Conservation (phyloP, 2,329 filamentous ascomycete genomes). For the Fusarium verrucosum region DNA sequence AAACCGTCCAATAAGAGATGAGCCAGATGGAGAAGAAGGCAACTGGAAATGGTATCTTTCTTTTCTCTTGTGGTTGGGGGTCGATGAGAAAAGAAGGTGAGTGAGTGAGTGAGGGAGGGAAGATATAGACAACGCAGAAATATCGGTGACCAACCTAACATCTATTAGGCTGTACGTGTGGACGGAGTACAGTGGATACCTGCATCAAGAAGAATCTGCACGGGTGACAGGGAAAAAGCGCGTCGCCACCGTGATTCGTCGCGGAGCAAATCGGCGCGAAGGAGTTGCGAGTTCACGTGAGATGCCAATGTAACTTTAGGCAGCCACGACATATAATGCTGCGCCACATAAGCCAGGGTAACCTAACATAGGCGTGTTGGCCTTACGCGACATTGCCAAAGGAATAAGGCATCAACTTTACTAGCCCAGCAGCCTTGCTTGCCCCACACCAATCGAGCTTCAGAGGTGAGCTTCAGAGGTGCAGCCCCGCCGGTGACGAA, state of each 20-base stretch:
- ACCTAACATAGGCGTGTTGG: no score
- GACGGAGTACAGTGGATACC: slow-evolving; percentile 26
- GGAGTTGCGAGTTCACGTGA: slow-evolving; percentile 52
- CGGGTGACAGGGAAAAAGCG: slow-evolving; percentile 28
- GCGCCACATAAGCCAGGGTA: slow-evolving; percentile 36
- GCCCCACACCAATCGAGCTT: slow-evolving; percentile 49
- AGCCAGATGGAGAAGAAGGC: slow-evolving; percentile 28
- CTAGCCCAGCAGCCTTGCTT: slow-evolving; percentile 17
- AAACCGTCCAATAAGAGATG: slow-evolving; percentile 19
- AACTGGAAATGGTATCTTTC: slow-evolving; percentile 16
- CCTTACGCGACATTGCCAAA: no score
- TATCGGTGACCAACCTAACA: slow-evolving; percentile 34
- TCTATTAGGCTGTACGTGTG: slow-evolving; percentile 23
- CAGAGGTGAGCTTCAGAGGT: slow-evolving; percentile 39
- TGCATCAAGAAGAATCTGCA: slow-evolving; percentile 25
- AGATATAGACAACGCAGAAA: slow-evolving; percentile 3
- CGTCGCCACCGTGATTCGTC: slow-evolving; percentile 36
- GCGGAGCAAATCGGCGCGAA: slow-evolving; percentile 46
- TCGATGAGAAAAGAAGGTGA: not conserved
- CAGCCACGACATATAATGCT: slow-evolving; percentile 41
- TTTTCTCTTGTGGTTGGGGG: no score
- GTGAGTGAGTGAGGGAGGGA: not conserved
- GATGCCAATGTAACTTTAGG: slow-evolving; percentile 38
- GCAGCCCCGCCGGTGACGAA: slow-evolving; percentile 47
- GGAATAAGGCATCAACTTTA: slow-evolving; percentile 40